These are phyloP conservation scores for Sclerotinia nivalis DNA, from an alignment of 2,329 filamentous ascomycete genomes.

Conservation along the genomic window DNA sequence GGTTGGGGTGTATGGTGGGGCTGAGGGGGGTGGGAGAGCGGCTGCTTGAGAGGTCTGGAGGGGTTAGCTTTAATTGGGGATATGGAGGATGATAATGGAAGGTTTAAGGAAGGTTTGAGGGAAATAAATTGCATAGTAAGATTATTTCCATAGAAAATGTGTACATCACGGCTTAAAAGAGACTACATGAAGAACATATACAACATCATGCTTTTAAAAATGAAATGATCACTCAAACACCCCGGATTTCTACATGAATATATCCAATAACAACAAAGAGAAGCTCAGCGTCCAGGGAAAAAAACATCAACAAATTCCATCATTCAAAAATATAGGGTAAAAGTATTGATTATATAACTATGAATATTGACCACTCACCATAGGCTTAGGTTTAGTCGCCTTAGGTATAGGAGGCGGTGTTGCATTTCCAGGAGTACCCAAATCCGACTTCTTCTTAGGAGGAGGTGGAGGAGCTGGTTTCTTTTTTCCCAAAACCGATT, in stretches of 20 bases:
- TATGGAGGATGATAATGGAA: not conserved
- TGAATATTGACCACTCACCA: constrained; percentile 38
- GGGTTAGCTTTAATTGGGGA: not conserved
- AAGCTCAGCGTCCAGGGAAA: not conserved
- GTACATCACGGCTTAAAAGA: not conserved
- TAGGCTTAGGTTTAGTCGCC: constrained; percentile 41
- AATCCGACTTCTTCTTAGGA: constrained; percentile 37
- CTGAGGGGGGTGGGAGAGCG: not conserved
- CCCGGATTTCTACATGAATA: not conserved
- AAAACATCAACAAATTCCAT: not conserved
- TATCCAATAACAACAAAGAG: not conserved
- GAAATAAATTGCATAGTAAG: not conserved
- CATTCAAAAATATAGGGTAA: not conserved
- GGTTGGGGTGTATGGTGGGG: not conserved
- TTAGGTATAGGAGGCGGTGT: constrained; percentile 37
- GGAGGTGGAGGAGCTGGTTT: constrained; percentile 42
- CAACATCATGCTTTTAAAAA: not conserved
- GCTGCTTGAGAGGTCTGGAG: not conserved
- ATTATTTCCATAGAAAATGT: not conserved
- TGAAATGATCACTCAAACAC: not conserved
- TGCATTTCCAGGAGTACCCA: constrained; percentile 25
- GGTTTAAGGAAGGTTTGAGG: not conserved
- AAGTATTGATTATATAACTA: constrained; percentile 14
- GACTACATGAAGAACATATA: not conserved
- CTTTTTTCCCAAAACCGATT: constrained; percentile 35